These are phyloP conservation scores for Botrytis medusae DNA, from an alignment of 2,329 filamentous ascomycete genomes.

Conservation along the genomic window DNA sequence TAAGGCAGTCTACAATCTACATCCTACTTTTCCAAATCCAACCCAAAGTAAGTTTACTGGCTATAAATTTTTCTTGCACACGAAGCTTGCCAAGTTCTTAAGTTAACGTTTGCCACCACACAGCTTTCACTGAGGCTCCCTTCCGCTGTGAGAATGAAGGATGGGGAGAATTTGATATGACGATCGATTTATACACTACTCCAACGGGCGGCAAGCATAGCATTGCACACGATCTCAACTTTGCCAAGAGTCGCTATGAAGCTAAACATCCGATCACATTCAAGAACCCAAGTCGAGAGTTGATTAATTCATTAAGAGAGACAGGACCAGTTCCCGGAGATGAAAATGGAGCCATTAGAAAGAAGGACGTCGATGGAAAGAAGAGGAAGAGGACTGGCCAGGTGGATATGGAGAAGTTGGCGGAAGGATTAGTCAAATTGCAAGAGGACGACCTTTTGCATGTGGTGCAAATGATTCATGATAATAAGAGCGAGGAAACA, in stretches of 20 bases:
- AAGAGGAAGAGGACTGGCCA: constrained; percentile 61
- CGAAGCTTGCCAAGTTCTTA: neutral
- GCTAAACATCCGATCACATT: constrained; percentile 78
- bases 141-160: constrained; percentile 92
- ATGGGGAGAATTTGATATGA: constrained; percentile 98
- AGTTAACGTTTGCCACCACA: constrained; percentile 18
- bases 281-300: constrained; percentile 87
- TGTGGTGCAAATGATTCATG: constrained; percentile 96
- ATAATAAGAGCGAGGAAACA: constrained; percentile 90
- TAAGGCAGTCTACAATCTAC: constrained; percentile 88
- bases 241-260: constrained; percentile 78
- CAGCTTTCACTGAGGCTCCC: constrained; percentile 79
- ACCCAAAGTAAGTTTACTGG: constrained; percentile 67
- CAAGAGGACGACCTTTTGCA: constrained; percentile 90
- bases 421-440: constrained; percentile 84
- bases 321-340: constrained; percentile 83
- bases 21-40: constrained; percentile 88
- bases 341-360: constrained; percentile 60
- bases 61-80: neutral
- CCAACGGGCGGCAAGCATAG: constrained; percentile 83
- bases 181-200: constrained; percentile 75
- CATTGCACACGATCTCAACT: constrained; percentile 89
- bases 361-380: constrained; percentile 67
- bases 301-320: constrained; percentile 76
- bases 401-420: constrained; percentile 94